Conservation (phyloP, 2,329 filamentous ascomycete species). For the Raffaelea arxii region DNA sequence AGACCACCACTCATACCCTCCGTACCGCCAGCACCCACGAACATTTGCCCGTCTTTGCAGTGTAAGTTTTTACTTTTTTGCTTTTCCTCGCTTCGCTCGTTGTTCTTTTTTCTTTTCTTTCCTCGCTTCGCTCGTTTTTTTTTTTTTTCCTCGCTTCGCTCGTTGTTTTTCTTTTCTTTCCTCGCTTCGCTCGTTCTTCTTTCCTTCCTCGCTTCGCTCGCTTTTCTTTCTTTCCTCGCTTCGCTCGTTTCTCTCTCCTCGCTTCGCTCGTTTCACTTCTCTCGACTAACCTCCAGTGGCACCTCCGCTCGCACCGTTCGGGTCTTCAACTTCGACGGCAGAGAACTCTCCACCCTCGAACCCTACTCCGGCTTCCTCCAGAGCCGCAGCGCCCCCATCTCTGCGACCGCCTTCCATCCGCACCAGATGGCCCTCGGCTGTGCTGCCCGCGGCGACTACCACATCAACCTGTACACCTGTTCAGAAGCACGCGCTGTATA, state of each 20-base stretch:
- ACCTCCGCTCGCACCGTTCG: slow-evolving; percentile 83
- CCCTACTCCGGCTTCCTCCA: slow-evolving; percentile 84
- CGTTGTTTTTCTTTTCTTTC: neutral
- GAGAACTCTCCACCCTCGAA: slow-evolving; percentile 71
- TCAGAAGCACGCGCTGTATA: slow-evolving; percentile 11
- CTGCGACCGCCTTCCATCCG: slow-evolving; percentile 87
- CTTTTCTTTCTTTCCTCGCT: neutral
- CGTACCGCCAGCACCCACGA: slow-evolving; percentile 88
- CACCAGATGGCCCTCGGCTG: slow-evolving; percentile 87
- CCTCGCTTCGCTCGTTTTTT: neutral
- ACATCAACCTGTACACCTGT: slow-evolving; percentile 82
- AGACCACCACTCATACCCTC: slow-evolving; percentile 66
- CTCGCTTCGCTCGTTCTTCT: neutral
- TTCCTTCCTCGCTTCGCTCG: no score
- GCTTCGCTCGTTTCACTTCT: slow-evolving; percentile 1
- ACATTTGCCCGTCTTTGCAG: slow-evolving; percentile 89
- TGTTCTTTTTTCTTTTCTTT: neutral
- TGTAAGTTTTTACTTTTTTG: slow-evolving; percentile 48
- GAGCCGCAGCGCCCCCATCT: slow-evolving; percentile 71
- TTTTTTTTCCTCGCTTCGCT: neutral
- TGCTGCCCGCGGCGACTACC: slow-evolving; percentile 75
- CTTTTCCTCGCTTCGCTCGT: neutral
- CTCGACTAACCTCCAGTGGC: slow-evolving; percentile 48
- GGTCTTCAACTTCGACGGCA: slow-evolving; percentile 81
- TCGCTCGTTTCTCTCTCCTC: neutral